Evolutionary conservation across 1,139 yeast species (phyloP).

Genomic region (Candida sanyaensis): DNA sequence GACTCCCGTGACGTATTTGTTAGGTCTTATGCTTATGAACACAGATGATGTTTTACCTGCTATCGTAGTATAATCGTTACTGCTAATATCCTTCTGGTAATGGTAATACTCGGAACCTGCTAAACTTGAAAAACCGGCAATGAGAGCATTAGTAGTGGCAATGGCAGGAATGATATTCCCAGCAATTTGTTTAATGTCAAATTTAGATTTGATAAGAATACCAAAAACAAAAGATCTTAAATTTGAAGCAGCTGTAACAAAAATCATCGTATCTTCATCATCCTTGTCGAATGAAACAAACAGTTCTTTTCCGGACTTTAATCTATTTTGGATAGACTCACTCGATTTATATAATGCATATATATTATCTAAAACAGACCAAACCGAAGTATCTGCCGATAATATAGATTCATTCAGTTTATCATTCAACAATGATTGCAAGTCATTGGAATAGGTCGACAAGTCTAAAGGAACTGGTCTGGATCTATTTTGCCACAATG

Average conservation of each 20-base stretch:
- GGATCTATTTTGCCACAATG: slow-evolving; percentile 74
- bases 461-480: slow-evolving; percentile 65
- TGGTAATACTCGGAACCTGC: slow-evolving; percentile 62
- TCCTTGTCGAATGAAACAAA: slow-evolving; percentile 87
- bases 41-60: slow-evolving; percentile 48
- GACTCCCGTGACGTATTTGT: slow-evolving; percentile 69
- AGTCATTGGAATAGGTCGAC: slow-evolving; percentile 17
- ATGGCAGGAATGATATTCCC: slow-evolving; percentile 98
- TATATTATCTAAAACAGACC: slow-evolving; percentile 68
- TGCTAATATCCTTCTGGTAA: slow-evolving; percentile 19
- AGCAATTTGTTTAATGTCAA: slow-evolving; percentile 90
- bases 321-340: slow-evolving; percentile 51
- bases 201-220: slow-evolving; percentile 74
- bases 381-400: slow-evolving; percentile 58
- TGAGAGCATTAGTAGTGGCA: slow-evolving; percentile 95
- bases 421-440: slow-evolving; percentile 17
- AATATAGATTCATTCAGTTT: slow-evolving; percentile 22
- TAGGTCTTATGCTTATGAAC: slow-evolving; percentile 62
- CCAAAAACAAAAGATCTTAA: slow-evolving; percentile 73
- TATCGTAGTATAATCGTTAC: slow-evolving; percentile 20
- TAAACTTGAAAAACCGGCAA: slow-evolving; percentile 85
- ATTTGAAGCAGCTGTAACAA: slow-evolving; percentile 88
- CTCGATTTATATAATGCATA: slow-evolving; percentile 58
- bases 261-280: slow-evolving; percentile 85
- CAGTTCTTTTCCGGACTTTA: slow-evolving; percentile 36